These are phyloP conservation scores for Pestalotiopsis sp. DNA, from an alignment of 2,329 filamentous ascomycete species.

Conservation along the genomic window DNA sequence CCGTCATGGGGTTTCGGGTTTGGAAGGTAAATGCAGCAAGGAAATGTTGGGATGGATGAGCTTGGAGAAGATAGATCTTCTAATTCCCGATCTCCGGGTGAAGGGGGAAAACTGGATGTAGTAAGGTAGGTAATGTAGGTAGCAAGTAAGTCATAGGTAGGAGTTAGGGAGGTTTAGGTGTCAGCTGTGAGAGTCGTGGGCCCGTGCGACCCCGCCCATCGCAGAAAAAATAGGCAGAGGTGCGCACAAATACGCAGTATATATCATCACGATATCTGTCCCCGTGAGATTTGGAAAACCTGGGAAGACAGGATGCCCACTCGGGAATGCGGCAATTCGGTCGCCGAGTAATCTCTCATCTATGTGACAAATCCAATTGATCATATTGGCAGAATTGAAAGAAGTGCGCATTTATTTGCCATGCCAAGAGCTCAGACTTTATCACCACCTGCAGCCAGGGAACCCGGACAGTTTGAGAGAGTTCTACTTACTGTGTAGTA, in stretches of 20 bases:
- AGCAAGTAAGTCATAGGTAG: not conserved
- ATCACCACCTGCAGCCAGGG: not conserved
- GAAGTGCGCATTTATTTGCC: too few species aligned
- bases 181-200: not conserved
- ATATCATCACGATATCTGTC: constrained; percentile 5
- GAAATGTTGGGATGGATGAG: not conserved
- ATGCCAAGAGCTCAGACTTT: not conserved
- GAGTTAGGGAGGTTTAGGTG: too few species aligned
- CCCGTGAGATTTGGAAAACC: not conserved
- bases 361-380: not conserved
- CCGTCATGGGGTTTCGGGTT: not conserved
- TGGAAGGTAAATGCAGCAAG: not conserved
- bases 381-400: not conserved
- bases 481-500: not conserved
- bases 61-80: not conserved
- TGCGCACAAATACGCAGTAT: constrained; percentile 11
- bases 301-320: not conserved
- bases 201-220: constrained; percentile 5
- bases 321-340: not conserved
- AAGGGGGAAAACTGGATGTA: constrained; percentile 2
- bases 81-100: not conserved
- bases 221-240: constrained; percentile 1
- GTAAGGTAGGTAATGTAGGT: not conserved
- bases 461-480: not conserved
- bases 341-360: not conserved